Evolutionary conservation across 202 grass and related monocot species (phyloP).

Genomic region (Carex arenaria): DNA sequence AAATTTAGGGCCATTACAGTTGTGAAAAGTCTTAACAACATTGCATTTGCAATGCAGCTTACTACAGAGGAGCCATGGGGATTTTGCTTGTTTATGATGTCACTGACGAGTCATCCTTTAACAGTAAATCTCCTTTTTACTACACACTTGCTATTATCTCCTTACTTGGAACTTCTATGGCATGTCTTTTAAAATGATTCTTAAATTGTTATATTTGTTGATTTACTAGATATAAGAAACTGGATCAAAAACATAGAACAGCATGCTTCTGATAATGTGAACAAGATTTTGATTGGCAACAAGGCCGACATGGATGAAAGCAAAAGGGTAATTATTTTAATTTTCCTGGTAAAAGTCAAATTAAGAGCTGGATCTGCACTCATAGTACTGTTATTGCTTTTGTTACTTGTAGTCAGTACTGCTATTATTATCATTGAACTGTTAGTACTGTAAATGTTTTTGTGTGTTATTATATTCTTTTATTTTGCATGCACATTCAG

Average conservation of each 20-base stretch:
- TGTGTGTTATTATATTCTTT: not conserved
- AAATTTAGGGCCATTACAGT: not conserved
- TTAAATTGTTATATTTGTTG: constrained; percentile 10
- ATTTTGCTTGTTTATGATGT: constrained; percentile 88
- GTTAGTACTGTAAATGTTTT: not conserved
- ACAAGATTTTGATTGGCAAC: constrained; percentile 72
- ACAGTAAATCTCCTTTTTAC: constrained; percentile 33
- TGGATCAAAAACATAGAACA: constrained; percentile 86
- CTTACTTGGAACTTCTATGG: not conserved
- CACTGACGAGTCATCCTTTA: constrained; percentile 66
- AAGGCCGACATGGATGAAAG: constrained; percentile 85
- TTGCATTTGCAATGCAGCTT: constrained; percentile 49
- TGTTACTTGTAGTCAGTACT: constrained; percentile 5
- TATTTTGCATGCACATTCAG: not conserved
- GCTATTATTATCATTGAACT: constrained; percentile 2
- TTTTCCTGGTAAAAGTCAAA: constrained; percentile 1
- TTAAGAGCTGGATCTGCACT: not conserved
- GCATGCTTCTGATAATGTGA: constrained; percentile 67
- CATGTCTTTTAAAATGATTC: not conserved
- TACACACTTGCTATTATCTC: not conserved
- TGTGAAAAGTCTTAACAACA: not conserved
- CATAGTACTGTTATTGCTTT: not conserved
- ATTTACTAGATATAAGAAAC: constrained; percentile 60
- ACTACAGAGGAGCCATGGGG: constrained; percentile 81
- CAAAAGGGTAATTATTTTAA: constrained; percentile 43